Evolutionary conservation across 1,284 basidiomycete genomes (phyloP), one percentile per base, ranked within the genome.

Genomic region (Apiotrichum mycotoxinovorans): DNA sequence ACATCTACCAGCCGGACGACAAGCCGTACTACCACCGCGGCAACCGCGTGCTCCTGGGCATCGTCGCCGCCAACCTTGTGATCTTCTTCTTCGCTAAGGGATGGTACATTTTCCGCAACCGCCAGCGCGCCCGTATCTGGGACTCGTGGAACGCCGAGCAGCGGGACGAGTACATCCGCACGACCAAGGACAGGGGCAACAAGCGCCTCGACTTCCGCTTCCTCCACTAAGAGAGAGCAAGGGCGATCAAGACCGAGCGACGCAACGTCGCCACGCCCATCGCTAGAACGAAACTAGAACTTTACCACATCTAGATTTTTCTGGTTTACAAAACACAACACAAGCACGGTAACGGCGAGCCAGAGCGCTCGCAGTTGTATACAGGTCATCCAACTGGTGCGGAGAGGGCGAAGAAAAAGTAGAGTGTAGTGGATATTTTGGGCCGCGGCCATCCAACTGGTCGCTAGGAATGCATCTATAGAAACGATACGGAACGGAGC

Each of bases 21-120:
- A 47, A 52, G 7, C 70, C 67, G 0, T 65, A 67, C 58, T 73
- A 74, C 56, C 68, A 68, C 56, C 62, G 63, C 48, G 72, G 69
- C 33, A 74, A 72, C 58, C 56, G 49, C 23, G 61, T 67, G 20
- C 62, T 74, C 9, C 57, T 71, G 33, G 66, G 64, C n/a, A 50
- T 74, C 53, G 56, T 64, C 42, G 49, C 47, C 5, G 58, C 58
- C 14, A 59, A 66, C 18, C 34, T 72, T 2, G 57, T 54, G 20
- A 23, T 63, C 27, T 66, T 65, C 50, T 30, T 56, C 3, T 38
- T 65, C 34, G 61, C 63, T 14, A 66, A 63, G 57, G 54, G 44
- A 4, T 66, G 50, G 58, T 66, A 61, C 40, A 45, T 65, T 4
- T 55, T n/a, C 18, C 57, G 66, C 12, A 73, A 73, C 56, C 59